Evolutionary conservation across 2,329 filamentous ascomycete species (phyloP).

Genomic region (Fusarium vanettenii): DNA sequence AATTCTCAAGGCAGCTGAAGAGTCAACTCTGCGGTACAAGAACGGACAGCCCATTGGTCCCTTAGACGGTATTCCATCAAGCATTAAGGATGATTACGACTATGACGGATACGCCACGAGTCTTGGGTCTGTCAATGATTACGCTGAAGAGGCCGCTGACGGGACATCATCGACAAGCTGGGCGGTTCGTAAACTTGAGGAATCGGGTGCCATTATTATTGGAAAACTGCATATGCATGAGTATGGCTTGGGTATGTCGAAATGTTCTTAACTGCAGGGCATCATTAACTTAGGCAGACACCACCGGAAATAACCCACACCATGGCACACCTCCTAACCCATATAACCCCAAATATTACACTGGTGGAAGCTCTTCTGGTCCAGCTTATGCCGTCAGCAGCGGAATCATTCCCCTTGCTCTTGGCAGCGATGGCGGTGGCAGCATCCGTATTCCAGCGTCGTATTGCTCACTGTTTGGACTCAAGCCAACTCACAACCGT

Average conservation of each 20-base stretch:
- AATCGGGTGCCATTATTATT: slow-evolving; percentile 77
- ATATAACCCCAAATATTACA: slow-evolving; percentile 78
- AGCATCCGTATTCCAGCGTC: slow-evolving; percentile 78
- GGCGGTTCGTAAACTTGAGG: slow-evolving; percentile 76
- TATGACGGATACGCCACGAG: slow-evolving; percentile 78
- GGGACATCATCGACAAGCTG: slow-evolving; percentile 66
- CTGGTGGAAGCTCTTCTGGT: slow-evolving; percentile 81
- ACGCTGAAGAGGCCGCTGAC: slow-evolving; percentile 58
- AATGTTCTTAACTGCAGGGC: not conserved
- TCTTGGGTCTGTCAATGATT: slow-evolving; percentile 71
- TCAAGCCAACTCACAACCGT: slow-evolving; percentile 77
- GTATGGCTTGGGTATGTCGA: slow-evolving; percentile 70
- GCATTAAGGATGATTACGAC: slow-evolving; percentile 82
- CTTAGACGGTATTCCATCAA: slow-evolving; percentile 79
- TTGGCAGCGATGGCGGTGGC: slow-evolving; percentile 80
- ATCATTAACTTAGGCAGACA: slow-evolving; percentile 60
- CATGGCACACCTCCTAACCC: slow-evolving; percentile 82
- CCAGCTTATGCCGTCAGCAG: slow-evolving; percentile 76
- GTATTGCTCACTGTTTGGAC: slow-evolving; percentile 79
- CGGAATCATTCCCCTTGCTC: slow-evolving; percentile 76
- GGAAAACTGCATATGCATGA: slow-evolving; percentile 85
- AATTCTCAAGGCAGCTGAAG: slow-evolving; percentile 56
- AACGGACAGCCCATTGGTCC: slow-evolving; percentile 69
- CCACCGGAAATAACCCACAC: slow-evolving; percentile 79
- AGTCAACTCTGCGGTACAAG: slow-evolving; percentile 59